Percentiles rank a stretch among this genome's conserved stretches.
phyloP scores from a whole-genome alignment of 768 basidiomycete species.

The Pholiota conissans region DNA sequence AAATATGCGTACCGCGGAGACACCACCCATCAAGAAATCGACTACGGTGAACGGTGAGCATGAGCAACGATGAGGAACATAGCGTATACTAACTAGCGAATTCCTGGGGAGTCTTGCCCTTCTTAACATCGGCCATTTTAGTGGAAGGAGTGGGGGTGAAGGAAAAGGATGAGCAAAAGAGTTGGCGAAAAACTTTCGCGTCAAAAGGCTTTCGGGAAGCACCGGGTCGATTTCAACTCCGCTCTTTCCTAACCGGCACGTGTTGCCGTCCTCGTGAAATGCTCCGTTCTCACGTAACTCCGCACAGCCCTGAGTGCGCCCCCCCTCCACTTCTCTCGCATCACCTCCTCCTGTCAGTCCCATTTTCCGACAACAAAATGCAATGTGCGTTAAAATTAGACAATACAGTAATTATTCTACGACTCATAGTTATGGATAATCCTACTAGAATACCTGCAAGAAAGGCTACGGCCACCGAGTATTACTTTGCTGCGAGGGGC shows the following conservation, averaged over 20 bases:
- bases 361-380: not conserved
- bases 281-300: constrained; percentile 4
- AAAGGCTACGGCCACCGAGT: constrained; percentile 17
- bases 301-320: not conserved
- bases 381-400: constrained; percentile 2
- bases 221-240: constrained; percentile 49
- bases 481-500: constrained; percentile 16
- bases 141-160: constrained; percentile 57
- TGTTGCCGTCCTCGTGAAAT: constrained; percentile 7
- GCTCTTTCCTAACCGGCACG: constrained; percentile 29
- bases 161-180: constrained; percentile 37
- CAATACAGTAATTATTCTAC: constrained; percentile 5
- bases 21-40: constrained; percentile 97
- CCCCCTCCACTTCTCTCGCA: not conserved
- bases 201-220: constrained; percentile 48
- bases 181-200: constrained; percentile 45
- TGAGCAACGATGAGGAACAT: constrained; percentile 6
- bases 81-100: constrained; percentile 66
- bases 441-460: constrained; percentile 1
- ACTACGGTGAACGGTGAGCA: constrained; percentile 42
- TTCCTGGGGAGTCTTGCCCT: constrained; percentile 87
- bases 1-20: constrained; percentile 69
- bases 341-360: not conserved
- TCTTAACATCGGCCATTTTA: constrained; percentile 83
- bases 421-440: constrained; percentile 2